Conservation (phyloP, 768 basidiomycete genomes). For the Lactarius deliciosus region DNA sequence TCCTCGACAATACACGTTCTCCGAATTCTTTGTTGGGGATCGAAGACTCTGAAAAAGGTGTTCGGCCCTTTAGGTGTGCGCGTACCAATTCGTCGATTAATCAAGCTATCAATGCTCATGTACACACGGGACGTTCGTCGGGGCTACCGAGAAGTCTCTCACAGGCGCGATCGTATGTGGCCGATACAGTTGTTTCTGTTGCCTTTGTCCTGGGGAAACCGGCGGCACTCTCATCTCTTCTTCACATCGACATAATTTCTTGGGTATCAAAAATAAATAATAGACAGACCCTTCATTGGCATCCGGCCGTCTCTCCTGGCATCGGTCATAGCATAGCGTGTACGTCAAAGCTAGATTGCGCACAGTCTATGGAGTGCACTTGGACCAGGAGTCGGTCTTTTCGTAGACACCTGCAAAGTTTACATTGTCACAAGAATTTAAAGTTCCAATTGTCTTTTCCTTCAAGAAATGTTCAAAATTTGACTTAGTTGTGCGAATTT, state of each 20-base stretch:
- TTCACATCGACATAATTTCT: background rate
- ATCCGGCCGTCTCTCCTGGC: background rate
- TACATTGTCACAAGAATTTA: too few species aligned
- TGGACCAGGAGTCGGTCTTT: too few species aligned
- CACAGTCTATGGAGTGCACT: too few species aligned
- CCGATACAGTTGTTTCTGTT: background rate
- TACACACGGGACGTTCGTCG: background rate
- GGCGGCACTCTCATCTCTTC: background rate
- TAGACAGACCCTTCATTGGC: background rate
- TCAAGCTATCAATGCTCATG: too few species aligned
- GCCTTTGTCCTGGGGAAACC: too few species aligned
- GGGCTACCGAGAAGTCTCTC: background rate
- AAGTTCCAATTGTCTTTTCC: too few species aligned
- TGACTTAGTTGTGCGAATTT: too few species aligned
- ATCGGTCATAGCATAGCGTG: background rate
- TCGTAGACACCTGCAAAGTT: too few species aligned
- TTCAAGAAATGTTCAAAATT: too few species aligned
- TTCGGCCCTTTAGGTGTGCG: too few species aligned
- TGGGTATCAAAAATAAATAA: background rate
- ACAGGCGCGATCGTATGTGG: too few species aligned
- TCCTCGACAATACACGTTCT: slow-evolving; percentile 19
- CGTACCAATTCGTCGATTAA: background rate
- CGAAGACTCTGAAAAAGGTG: background rate
- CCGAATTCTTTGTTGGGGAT: slow-evolving; percentile 12
- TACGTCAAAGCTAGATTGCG: background rate